A percentile compares a stretch with the other conserved stretches of the same genome.
These are phyloP conservation scores for Colletotrichum zoysiae DNA, from an alignment of 2,329 filamentous ascomycete genomes.

Conservation along the genomic window DNA sequence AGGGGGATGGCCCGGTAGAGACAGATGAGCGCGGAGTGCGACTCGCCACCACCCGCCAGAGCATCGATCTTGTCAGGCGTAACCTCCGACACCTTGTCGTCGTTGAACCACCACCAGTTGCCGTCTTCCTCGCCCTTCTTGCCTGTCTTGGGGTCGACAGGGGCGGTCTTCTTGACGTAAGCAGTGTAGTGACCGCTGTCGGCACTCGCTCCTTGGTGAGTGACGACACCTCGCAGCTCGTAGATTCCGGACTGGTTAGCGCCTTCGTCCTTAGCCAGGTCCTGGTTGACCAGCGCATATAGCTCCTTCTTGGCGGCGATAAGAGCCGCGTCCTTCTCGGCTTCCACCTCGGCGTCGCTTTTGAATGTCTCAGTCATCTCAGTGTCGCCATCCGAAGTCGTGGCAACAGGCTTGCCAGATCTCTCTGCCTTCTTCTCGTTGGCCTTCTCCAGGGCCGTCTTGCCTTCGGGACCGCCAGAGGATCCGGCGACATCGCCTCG, in stretches of 20 bases:
- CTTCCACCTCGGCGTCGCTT: conserved; percentile 93
- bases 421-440: conserved; percentile 55
- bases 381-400: conserved; percentile 73
- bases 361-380: conserved; percentile 85
- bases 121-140: conserved; percentile 86
- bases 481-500: conserved; percentile 60
- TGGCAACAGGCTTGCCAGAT: conserved; percentile 47
- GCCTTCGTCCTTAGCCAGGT: conserved; percentile 81
- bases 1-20: conserved; percentile 82
- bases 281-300: conserved; percentile 79
- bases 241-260: conserved; percentile 96
- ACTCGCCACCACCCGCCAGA: conserved; percentile 89
- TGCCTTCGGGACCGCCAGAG: conserved; percentile 60
- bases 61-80: conserved; percentile 90
- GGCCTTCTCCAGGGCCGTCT: conserved; percentile 63
- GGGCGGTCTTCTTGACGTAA: conserved; percentile 92
- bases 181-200: conserved; percentile 99
- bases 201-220: conserved; percentile 95
- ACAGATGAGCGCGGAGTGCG: conserved; percentile 84
- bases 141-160: conserved; percentile 79
- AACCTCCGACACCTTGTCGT: conserved; percentile 96
- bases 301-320: conserved; percentile 90
- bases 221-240: conserved; percentile 92
- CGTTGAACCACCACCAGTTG: conserved; percentile 99
- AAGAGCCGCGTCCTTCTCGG: conserved; percentile 82